These are phyloP conservation scores for Phytophthora idaei DNA, from an alignment of 352 stramenopile genomes.

Conservation along the genomic window DNA sequence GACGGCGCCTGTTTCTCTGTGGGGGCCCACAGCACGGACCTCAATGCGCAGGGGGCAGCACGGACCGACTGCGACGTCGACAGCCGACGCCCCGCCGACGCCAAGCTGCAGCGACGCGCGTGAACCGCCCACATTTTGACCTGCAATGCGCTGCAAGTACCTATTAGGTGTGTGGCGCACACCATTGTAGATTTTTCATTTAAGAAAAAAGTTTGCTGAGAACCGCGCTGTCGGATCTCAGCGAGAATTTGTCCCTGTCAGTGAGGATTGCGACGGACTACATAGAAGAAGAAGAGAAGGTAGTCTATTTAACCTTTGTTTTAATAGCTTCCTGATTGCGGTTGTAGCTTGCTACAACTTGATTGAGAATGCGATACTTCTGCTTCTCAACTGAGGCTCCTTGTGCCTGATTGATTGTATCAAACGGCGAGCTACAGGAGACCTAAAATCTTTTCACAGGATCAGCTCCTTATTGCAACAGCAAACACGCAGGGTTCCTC, in stretches of 20 bases:
- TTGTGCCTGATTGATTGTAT: too few relatives aligned
- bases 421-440: background rate
- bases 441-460: slow-evolving; percentile 1
- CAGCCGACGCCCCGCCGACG: slow-evolving; percentile 5
- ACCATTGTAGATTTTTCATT: slow-evolving; percentile 6
- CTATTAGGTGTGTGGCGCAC: slow-evolving; percentile 17
- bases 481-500: background rate
- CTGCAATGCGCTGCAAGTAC: slow-evolving; percentile 12
- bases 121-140: slow-evolving; percentile 34
- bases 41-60: slow-evolving; percentile 35
- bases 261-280: background rate
- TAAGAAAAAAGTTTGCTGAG: background rate
- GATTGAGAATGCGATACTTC: slow-evolving; percentile 5
- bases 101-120: slow-evolving; percentile 13
- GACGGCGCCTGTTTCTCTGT: slow-evolving; percentile 79
- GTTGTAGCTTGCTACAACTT: background rate
- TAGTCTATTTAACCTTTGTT: too few relatives aligned
- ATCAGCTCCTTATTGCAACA: background rate
- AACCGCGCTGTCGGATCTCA: too few relatives aligned
- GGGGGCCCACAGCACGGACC: slow-evolving; percentile 70
- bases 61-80: slow-evolving; percentile 23
- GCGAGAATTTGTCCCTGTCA: too few relatives aligned
- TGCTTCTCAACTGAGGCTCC: too few relatives aligned
- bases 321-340: too few relatives aligned
- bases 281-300: too few relatives aligned